phyloP scores from a whole-genome alignment of 1,139 yeast genomes.

The Debaryomyces coudertii region DNA sequence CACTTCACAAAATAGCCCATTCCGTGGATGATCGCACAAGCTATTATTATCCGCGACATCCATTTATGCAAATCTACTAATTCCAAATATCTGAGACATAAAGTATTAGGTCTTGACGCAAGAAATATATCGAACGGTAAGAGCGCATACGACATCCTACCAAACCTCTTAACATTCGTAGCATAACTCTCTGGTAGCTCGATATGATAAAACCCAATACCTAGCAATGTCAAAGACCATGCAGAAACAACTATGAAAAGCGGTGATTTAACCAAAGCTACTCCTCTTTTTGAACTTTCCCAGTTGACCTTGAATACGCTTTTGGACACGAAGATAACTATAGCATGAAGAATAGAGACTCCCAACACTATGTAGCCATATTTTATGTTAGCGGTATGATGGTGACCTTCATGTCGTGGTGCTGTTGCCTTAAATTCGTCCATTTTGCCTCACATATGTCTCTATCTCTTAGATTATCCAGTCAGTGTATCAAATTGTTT shows the following conservation, averaged over 20 bases:
- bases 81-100: conserved; percentile 59
- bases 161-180: conserved; percentile 43
- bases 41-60: conserved; percentile 68
- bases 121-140: conserved; percentile 67
- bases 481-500: neutral
- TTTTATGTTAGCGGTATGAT: conserved; percentile 44
- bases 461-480: neutral
- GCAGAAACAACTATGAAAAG: conserved; percentile 1
- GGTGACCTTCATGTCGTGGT: conserved; percentile 36
- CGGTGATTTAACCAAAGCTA: neutral
- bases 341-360: conserved; percentile 34
- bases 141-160: conserved; percentile 65
- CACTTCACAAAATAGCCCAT: conserved; percentile 56
- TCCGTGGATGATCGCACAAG: conserved; percentile 58
- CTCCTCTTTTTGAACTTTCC: conserved; percentile 4
- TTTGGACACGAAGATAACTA: conserved; percentile 19
- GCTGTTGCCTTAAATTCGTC: neutral
- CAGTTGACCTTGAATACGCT: conserved; percentile 8
- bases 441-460: neutral
- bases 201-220: conserved; percentile 25
- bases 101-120: conserved; percentile 62
- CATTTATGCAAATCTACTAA: conserved; percentile 73
- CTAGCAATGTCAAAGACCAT: conserved; percentile 36
- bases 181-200: conserved; percentile 25
- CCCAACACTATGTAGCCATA: conserved; percentile 52